Conservation (phyloP, 1,139 yeast genomes). For the Yamadazyma oceani region DNA sequence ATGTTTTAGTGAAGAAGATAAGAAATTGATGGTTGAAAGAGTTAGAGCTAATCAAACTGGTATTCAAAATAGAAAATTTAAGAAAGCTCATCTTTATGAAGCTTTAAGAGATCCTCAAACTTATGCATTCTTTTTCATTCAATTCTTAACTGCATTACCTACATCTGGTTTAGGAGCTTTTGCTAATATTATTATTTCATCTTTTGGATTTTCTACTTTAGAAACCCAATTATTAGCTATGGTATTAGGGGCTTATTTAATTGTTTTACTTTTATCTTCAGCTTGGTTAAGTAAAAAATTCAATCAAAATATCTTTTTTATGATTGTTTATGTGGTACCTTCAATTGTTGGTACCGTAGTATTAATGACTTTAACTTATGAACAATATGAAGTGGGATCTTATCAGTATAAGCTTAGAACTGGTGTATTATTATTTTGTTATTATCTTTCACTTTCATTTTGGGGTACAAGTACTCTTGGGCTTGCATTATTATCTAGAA, state of each 20-base stretch:
- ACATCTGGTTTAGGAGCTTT: constrained; percentile 44
- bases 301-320: constrained; percentile 20
- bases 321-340: constrained; percentile 31
- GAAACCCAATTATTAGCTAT: constrained; percentile 39
- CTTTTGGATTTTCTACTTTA: constrained; percentile 35
- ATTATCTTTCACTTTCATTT: constrained; percentile 34
- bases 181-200: constrained; percentile 38
- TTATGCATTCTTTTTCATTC: constrained; percentile 38
- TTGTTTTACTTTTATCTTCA: constrained; percentile 30
- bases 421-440: constrained; percentile 22
- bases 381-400: constrained; percentile 20
- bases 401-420: constrained; percentile 17
- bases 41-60: constrained; percentile 37
- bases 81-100: constrained; percentile 29
- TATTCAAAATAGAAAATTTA: constrained; percentile 29
- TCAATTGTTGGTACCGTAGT: constrained; percentile 39
- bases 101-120: constrained; percentile 32
- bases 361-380: constrained; percentile 27
- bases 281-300: constrained; percentile 32
- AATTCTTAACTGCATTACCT: constrained; percentile 36
- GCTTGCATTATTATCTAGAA: constrained; percentile 27
- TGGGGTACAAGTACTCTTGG: constrained; percentile 28
- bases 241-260: constrained; percentile 39
- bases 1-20: constrained; percentile 31
- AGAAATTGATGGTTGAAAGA: constrained; percentile 29